Evolutionary conservation across 345 rosid species (phyloP).

Genomic region (Microcos paniculata): DNA sequence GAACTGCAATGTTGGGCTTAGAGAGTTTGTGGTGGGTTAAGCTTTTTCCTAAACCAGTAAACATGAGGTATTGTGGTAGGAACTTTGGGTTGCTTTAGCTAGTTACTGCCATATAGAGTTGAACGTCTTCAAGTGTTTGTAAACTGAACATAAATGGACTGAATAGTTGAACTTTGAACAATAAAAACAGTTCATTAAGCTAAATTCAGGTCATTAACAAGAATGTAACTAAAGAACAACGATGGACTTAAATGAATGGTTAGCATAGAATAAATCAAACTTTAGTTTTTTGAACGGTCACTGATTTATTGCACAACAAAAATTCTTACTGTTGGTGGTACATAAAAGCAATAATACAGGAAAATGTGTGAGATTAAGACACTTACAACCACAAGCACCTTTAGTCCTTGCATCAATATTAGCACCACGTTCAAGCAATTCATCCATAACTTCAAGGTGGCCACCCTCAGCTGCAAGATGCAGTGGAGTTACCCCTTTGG

Average conservation of each 20-base stretch:
- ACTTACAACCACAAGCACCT: constrained; percentile 93
- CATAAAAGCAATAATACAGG: not conserved
- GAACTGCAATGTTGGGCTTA: not conserved
- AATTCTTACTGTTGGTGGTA: not conserved
- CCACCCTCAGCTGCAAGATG: constrained; percentile 99
- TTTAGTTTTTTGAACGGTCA: not conserved
- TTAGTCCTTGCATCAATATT: constrained; percentile 88
- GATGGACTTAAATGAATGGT: not conserved
- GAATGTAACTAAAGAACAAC: not conserved
- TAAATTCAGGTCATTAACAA: not conserved
- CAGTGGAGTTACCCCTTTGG: constrained; percentile 83
- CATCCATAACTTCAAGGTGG: constrained; percentile 86
- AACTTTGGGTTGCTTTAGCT: not conserved
- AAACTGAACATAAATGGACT: not conserved
- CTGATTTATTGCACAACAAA: not conserved
- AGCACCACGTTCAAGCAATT: constrained; percentile 89
- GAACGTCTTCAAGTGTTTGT: not conserved
- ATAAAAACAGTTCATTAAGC: not conserved
- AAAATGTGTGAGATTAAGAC: not conserved
- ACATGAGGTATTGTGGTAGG: not conserved
- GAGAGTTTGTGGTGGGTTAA: not conserved
- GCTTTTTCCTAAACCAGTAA: not conserved
- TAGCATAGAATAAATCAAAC: not conserved
- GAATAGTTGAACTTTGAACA: not conserved
- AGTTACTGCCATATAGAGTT: not conserved